Conservation (phyloP, 305 asterid genomes). For the Fraxinus sp. region DNA sequence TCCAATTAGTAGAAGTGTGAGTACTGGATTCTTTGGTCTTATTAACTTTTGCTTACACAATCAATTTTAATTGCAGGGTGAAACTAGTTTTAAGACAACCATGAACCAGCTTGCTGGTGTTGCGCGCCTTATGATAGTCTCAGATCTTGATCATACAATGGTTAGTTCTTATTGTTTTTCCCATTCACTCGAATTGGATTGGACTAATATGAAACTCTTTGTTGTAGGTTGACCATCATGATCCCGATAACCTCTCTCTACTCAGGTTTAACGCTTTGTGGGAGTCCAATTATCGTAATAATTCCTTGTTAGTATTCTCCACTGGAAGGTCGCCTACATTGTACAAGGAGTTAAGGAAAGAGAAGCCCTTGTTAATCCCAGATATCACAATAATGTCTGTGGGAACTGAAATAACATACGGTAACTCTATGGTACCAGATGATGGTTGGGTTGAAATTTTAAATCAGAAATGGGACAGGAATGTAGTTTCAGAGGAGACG, state of each 20-base stretch:
- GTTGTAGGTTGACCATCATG: constrained; percentile 91
- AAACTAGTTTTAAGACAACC: constrained; percentile 26
- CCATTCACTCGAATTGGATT: constrained; percentile 8
- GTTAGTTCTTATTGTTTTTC: constrained; percentile 39
- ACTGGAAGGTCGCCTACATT: constrained; percentile 94
- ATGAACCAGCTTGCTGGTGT: constrained; percentile 70
- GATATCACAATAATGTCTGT: constrained; percentile 91
- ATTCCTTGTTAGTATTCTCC: constrained; percentile 88
- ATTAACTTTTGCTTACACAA: neutral
- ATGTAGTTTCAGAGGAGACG: constrained; percentile 74
- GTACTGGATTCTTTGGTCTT: neutral
- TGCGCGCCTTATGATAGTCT: constrained; percentile 87
- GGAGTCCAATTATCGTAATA: constrained; percentile 78
- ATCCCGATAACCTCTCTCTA: constrained; percentile 67
- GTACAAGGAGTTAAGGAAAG: constrained; percentile 89
- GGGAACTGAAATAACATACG: constrained; percentile 95
- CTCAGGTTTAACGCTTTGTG: constrained; percentile 93
- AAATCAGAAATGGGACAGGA: constrained; percentile 89
- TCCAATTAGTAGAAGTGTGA: neutral
- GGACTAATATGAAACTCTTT: constrained; percentile 17
- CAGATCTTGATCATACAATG: constrained; percentile 97
- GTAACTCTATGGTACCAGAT: constrained; percentile 90
- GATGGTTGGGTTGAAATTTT: constrained; percentile 77
- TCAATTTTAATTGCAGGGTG: constrained; percentile 36
- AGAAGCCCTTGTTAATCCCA: constrained; percentile 95